Conservation (phyloP, 2,329 filamentous ascomycete species). For the Trichophyton simii region DNA sequence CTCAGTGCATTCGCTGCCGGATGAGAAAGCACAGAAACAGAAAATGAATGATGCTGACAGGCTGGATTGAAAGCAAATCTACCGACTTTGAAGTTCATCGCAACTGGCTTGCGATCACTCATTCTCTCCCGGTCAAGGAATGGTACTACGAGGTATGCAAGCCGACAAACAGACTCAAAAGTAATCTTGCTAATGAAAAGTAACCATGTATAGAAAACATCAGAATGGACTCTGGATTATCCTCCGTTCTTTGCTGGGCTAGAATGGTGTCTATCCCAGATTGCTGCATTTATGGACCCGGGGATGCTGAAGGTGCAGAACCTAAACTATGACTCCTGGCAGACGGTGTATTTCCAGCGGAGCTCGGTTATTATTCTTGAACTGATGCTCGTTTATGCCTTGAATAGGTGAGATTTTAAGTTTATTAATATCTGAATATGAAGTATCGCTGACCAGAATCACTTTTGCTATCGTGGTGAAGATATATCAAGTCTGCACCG, state of each 20-base stretch:
- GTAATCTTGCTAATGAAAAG: background rate
- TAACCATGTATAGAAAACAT: conserved; percentile 53
- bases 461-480: conserved; percentile 23
- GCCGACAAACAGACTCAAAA: background rate
- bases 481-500: conserved; percentile 62
- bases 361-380: conserved; percentile 78
- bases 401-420: conserved; percentile 50
- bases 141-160: conserved; percentile 77
- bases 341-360: conserved; percentile 87
- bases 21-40: background rate
- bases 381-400: conserved; percentile 67
- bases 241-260: conserved; percentile 97
- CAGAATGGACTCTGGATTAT: conserved; percentile 99
- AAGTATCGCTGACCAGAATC: background rate
- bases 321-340: conserved; percentile 78
- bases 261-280: conserved; percentile 80
- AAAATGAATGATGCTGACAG: background rate
- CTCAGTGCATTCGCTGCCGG: no score
- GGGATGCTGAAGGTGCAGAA: conserved; percentile 71
- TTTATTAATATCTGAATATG: background rate
- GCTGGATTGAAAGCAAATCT: conserved; percentile 59
- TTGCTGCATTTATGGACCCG: conserved; percentile 63
- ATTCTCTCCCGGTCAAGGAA: conserved; percentile 70
- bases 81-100: conserved; percentile 98
- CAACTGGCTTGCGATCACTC: conserved; percentile 94